A percentile compares a stretch with the other conserved stretches of the same genome.
Conservation (phyloP, 176 grass and related monocot genomes). For the Bonia amplexicaulis region DNA sequence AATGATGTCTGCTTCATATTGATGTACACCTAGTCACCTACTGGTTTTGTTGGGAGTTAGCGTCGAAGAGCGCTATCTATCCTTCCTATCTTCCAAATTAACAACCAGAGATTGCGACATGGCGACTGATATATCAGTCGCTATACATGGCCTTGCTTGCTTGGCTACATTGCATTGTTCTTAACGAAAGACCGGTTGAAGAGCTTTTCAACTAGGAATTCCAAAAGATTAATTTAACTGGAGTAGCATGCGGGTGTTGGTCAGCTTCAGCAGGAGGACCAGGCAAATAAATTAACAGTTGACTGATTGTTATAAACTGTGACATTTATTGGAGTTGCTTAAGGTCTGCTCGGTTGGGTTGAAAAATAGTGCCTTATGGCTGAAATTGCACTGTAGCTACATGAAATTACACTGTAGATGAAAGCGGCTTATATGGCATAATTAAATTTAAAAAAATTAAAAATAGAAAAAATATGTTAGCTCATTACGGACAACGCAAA, state of each 20-base stretch:
- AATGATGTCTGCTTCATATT: background rate
- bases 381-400: no score
- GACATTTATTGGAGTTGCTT: background rate
- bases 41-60: constrained; percentile 28
- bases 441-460: no score
- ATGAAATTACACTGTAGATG: no score
- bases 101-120: constrained; percentile 7
- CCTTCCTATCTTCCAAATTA: background rate
- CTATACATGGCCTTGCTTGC: background rate
- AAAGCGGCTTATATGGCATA: no score
- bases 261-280: background rate
- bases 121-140: background rate
- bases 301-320: background rate
- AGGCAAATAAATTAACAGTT: background rate
- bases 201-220: background rate
- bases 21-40: constrained; percentile 1
- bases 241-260: background rate
- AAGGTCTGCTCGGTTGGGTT: no score
- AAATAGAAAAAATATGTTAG: no score
- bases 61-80: background rate
- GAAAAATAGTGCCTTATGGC: no score
- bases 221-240: background rate
- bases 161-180: constrained; percentile 17
- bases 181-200: constrained; percentile 7
- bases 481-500: no score